phyloP scores from a whole-genome alignment of 108 stramenopile genomes.

The Mediolabrus comicus region DNA sequence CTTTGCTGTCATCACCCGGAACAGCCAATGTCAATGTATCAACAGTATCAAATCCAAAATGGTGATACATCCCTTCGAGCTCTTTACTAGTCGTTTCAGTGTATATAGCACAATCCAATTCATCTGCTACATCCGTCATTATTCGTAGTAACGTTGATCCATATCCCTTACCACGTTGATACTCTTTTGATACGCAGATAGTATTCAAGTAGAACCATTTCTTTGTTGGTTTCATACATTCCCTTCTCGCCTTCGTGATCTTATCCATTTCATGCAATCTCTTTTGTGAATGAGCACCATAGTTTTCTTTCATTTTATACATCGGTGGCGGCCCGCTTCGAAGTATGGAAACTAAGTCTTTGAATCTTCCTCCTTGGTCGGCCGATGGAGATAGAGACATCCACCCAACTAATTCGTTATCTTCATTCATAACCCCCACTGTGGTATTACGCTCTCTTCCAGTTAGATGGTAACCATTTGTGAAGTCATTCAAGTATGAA shows the following conservation, averaged over 20 bases:
- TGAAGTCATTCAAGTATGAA: no score
- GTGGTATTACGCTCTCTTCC: no score
- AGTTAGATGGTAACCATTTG: no score
- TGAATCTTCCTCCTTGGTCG: background rate
- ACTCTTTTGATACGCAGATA: background rate
- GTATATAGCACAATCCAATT: background rate
- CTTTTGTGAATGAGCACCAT: background rate
- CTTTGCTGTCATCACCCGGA: conserved; percentile 6
- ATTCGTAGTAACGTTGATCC: background rate
- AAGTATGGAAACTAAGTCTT: background rate
- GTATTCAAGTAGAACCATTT: background rate
- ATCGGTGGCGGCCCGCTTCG: conserved; percentile 1
- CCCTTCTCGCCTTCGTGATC: conserved; percentile 2
- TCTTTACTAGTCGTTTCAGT: background rate
- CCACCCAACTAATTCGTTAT: no score
- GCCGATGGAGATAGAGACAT: no score
- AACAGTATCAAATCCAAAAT: background rate
- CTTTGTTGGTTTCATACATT: background rate
- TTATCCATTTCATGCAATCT: background rate
- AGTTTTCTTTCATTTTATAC: conserved; percentile 3
- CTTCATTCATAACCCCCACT: no score
- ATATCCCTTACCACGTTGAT: conserved; percentile 3
- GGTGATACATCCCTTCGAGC: conserved; percentile 1
- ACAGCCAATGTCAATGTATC: background rate
- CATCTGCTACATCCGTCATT: background rate